phyloP scores from a whole-genome alignment of 208 protist species.

The Trypanosoma cruzi region DNA sequence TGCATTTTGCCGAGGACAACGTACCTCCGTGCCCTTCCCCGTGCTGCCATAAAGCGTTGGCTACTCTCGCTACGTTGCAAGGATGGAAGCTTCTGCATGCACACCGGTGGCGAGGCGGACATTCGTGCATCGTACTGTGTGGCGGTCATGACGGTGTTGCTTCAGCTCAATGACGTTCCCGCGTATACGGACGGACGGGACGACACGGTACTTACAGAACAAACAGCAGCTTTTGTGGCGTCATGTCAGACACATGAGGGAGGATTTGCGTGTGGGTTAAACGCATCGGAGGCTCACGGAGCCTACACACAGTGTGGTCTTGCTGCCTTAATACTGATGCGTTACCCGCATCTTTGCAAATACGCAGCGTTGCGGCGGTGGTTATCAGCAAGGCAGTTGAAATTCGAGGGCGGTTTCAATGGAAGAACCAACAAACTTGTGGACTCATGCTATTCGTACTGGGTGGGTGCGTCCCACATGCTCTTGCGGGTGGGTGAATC shows the following conservation, averaged over 20 bases:
- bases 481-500: conserved; percentile 54
- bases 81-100: conserved; percentile 85
- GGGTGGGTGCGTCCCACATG: conserved; percentile 92
- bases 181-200: conserved; percentile 32
- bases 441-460: conserved; percentile 98
- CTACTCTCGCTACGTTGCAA: conserved; percentile 69
- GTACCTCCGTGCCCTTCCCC: conserved; percentile 48
- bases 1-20: conserved; percentile 46
- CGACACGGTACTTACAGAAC: conserved; percentile 42
- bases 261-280: conserved; percentile 72
- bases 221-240: conserved; percentile 64
- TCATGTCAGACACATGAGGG: conserved; percentile 93
- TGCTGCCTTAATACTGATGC: conserved; percentile 72
- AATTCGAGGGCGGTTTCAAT: conserved; percentile 92
- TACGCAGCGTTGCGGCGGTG: conserved; percentile 61
- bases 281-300: conserved; percentile 86
- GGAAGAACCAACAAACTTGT: conserved; percentile 98
- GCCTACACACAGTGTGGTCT: conserved; percentile 94
- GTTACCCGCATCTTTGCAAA: conserved; percentile 55
- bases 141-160: conserved; percentile 63
- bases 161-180: conserved; percentile 60
- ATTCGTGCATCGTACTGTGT: conserved; percentile 90
- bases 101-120: conserved; percentile 86
- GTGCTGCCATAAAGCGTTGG: conserved; percentile 86
- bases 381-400: conserved; percentile 77